Evolutionary conservation across 441 rosid species (phyloP), one percentile per base, ranked within the genome.

Genomic region (Jatropha podagrica): DNA sequence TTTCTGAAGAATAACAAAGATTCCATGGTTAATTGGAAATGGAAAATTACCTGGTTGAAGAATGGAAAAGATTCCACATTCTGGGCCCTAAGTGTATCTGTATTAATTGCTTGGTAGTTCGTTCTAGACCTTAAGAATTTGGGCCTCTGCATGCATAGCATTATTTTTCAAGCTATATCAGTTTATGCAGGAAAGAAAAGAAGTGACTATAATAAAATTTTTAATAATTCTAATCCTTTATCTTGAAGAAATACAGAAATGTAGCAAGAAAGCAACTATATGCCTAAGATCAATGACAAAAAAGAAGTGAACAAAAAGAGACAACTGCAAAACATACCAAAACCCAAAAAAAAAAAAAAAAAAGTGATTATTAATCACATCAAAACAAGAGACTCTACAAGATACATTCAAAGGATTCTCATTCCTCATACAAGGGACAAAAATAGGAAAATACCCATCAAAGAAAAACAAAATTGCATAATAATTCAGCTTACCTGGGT

Each of bases 11-110:
- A 23, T 2, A 51, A 12, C 15, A 40, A 54, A 32, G 40, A 26
- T 58, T 18, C 49, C 54, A n/a, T 7, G 61, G 54, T 61, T 20
- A 44, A 11, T 12, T 51, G 54, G 51, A 27, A 37, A 54, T 51
- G 54, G 51, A 27, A 37, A 59, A 51, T 76, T 85, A 95, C 99
- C 94, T 93, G 96, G 77, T 91, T 90, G 85, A 83, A 93, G 87
- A 92, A 90, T 49, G 99, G 99, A 85, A 86, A 86, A 59, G 98
- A 89, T 81, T 95, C 99, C 98, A 91, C 82, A 78, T 91, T 91
- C 78, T 93, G 98, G 15, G 91, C 97, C 81, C 96, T 84, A 4
- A 95, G 78, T 4, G 92, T 89, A 75, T 92, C 98, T 48, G 62
- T 81, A 74, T 95, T 93, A 85, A 95, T 95, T 78, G 91, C 97